Evolutionary conservation across 768 basidiomycete species (phyloP), one percentile per base, ranked within the genome.

Genomic region (Lactarius psammicola): DNA sequence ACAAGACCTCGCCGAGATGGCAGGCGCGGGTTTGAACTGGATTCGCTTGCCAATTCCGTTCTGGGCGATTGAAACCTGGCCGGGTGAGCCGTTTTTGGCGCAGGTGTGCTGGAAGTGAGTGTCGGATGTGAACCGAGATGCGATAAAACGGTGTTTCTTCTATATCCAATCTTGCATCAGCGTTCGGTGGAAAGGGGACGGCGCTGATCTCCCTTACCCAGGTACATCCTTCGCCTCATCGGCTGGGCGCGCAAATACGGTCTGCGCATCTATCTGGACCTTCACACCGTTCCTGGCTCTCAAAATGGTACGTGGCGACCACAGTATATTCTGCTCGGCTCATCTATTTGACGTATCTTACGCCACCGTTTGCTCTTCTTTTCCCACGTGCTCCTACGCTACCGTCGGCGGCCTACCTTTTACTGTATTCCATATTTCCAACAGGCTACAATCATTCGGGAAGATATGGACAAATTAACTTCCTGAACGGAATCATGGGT

Each of bases 231-330:
- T 30, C 87, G 86, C 55, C 82, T 89, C 40, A 78, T 96, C 56
- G 81, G 80, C 9, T 98, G 95, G 95, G 88, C 87, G 10, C 82
- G 94, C 57, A 96, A 98, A 76, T 97, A 97, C 74, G 94, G 94
- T 1, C 72, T 97, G 31, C 84, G 94, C 33, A 84, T 96, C 59
- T 86, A 84, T 71, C 78, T 96, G 30, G 95, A 96, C 76, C 76
- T 94, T 46, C 92, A 94, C 75, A 82, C 90, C 20, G 80, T 88
- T 40, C 93, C 94, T 54, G 94, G 94, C 51, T 87, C 86, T 56
- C 91, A 93, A 72, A 92, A 92, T 75, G 90, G 88, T 81, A 62
- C 57, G 71, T 65, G 38, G n/a, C 17, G 30, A 40, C 23, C 18
- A 20, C 15, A 36, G 36, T 36, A 38, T 46, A 26, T 55, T 20